Percentiles rank a stretch among this genome's conserved stretches.
phyloP scores from a whole-genome alignment of 768 basidiomycete genomes.

The Peribolospora baueri region DNA sequence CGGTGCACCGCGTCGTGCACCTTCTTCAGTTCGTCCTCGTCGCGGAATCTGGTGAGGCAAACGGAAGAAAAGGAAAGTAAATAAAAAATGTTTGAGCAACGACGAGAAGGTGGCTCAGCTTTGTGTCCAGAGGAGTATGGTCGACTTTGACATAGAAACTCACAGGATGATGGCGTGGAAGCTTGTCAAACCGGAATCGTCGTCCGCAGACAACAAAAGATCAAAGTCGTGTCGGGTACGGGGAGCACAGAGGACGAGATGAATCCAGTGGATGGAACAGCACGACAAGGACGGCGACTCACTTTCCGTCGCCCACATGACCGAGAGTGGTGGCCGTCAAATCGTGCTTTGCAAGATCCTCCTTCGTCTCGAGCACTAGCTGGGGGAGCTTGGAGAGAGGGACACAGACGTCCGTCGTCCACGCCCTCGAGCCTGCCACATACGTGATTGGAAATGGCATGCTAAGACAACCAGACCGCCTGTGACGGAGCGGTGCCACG shows the following conservation, averaged over 20 bases:
- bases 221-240: background rate
- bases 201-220: slow-evolving; percentile 18
- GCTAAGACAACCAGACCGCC: too few relatives aligned
- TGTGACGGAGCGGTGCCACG: too few relatives aligned
- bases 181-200: slow-evolving; percentile 12
- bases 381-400: slow-evolving; percentile 22
- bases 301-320: slow-evolving; percentile 52
- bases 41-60: background rate
- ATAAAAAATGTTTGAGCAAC: too few relatives aligned
- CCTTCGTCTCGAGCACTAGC: slow-evolving; percentile 41
- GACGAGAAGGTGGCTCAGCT: too few relatives aligned
- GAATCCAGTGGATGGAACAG: background rate
- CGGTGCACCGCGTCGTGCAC: slow-evolving; percentile 18
- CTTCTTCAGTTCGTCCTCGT: slow-evolving; percentile 12
- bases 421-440: background rate
- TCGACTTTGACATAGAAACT: slow-evolving; percentile 9
- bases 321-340: slow-evolving; percentile 52
- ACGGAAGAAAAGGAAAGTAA: too few relatives aligned
- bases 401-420: slow-evolving; percentile 18
- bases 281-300: slow-evolving; percentile 18
- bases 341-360: slow-evolving; percentile 38
- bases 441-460: too few relatives aligned
- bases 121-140: slow-evolving; percentile 1
- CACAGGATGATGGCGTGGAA: slow-evolving; percentile 21
- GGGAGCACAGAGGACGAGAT: too few relatives aligned